These are phyloP conservation scores for Fusarium tricinctum DNA, from an alignment of 2,329 filamentous ascomycete species.

Conservation along the genomic window DNA sequence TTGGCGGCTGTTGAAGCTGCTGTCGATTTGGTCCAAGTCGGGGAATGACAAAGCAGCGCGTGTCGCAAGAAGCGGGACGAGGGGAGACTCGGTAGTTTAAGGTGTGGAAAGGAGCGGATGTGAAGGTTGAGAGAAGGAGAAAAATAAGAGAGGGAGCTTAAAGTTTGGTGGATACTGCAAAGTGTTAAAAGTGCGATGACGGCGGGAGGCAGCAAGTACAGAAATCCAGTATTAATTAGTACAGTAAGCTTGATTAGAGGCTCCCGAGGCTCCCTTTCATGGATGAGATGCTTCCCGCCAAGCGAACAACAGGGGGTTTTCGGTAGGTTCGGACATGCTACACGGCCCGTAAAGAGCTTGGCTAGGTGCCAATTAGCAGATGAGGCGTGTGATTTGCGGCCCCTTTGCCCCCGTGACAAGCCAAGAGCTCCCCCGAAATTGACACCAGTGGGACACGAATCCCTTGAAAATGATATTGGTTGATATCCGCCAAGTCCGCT, in stretches of 20 bases:
- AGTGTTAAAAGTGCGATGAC: slow-evolving; percentile 38
- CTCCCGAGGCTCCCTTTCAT: slow-evolving; percentile 31
- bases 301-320: slow-evolving; percentile 42
- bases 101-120: slow-evolving; percentile 49
- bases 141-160: slow-evolving; percentile 28
- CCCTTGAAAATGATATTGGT: slow-evolving; percentile 40
- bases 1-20: slow-evolving; percentile 42
- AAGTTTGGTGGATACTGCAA: slow-evolving; percentile 20
- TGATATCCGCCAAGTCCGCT: slow-evolving; percentile 22
- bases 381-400: slow-evolving; percentile 19
- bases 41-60: slow-evolving; percentile 10
- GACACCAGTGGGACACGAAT: slow-evolving; percentile 23
- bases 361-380: slow-evolving; percentile 20
- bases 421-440: slow-evolving; percentile 12
- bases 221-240: no score
- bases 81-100: slow-evolving; percentile 3
- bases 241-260: slow-evolving; percentile 25
- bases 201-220: slow-evolving; percentile 22
- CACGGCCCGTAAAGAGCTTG: slow-evolving; percentile 38
- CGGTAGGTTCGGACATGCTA: slow-evolving; percentile 47
- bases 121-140: slow-evolving; percentile 37
- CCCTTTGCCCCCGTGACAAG: no score
- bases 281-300: slow-evolving; percentile 44
- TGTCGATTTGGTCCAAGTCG: slow-evolving; percentile 13
- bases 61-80: slow-evolving; percentile 2